Percentiles rank a stretch among this genome's conserved stretches.
Evolutionary conservation across 106 monocot species (phyloP).

Genomic region (Vanilla planifolia): DNA sequence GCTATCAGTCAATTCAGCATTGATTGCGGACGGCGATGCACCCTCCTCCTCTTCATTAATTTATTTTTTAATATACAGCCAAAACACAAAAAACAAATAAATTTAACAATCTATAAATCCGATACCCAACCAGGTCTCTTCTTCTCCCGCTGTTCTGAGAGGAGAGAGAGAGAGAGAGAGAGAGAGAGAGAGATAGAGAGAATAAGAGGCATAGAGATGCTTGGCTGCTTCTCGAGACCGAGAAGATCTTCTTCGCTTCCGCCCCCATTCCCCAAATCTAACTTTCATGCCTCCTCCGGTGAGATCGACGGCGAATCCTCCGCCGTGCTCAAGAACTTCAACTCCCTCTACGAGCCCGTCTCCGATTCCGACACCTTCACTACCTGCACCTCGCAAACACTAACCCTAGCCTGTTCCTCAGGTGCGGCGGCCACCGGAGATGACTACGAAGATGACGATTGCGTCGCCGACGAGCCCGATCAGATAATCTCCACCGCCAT

Average conservation of each 20-base stretch:
- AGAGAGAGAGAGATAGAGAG: slow-evolving; percentile 14
- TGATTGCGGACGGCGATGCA: no score
- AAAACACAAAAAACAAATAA: no score
- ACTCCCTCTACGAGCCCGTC: slow-evolving; percentile 30
- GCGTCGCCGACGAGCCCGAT: slow-evolving; percentile 24
- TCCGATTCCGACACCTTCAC: slow-evolving; percentile 14
- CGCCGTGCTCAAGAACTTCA: slow-evolving; percentile 30
- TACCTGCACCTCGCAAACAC: slow-evolving; percentile 16
- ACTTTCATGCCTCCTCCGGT: not conserved
- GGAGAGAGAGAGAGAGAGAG: no score
- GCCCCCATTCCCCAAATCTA: not conserved
- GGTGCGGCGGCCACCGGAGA: not conserved
- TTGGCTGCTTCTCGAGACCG: slow-evolving; percentile 20
- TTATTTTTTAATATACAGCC: no score
- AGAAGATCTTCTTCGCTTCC: slow-evolving; percentile 6
- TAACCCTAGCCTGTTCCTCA: not conserved
- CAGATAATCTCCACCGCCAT: slow-evolving; percentile 44
- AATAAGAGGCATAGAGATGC: slow-evolving; percentile 11
- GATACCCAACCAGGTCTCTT: no score
- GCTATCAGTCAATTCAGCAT: no score
- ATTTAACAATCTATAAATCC: no score
- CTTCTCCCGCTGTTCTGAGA: no score
- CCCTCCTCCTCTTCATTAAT: no score
- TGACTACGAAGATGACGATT: not conserved
- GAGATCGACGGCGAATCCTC: not conserved